Conservation (phyloP, 768 basidiomycete genomes). For the Galerina marginata region DNA sequence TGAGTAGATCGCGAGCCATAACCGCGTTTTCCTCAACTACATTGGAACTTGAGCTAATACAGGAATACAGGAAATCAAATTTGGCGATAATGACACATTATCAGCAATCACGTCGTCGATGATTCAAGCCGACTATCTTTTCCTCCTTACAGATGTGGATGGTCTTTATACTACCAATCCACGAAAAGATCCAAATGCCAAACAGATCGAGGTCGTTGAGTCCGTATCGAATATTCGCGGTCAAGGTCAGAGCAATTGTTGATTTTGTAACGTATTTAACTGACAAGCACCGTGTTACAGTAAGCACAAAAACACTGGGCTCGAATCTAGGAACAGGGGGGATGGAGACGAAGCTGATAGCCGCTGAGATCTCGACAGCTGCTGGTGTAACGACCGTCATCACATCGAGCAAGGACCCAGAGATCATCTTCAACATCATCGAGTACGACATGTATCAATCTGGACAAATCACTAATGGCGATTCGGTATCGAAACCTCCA, state of each 20-base stretch:
- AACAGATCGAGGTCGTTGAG: slow-evolving; percentile 79
- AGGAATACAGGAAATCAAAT: slow-evolving; percentile 92
- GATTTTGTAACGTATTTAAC: neutral
- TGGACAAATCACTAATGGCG: slow-evolving; percentile 32
- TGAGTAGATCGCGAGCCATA: slow-evolving; percentile 44
- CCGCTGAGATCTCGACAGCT: slow-evolving; percentile 95
- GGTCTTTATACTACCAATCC: slow-evolving; percentile 96
- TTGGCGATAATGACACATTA: slow-evolving; percentile 98
- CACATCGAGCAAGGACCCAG: slow-evolving; percentile 80
- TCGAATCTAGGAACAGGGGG: slow-evolving; percentile 96
- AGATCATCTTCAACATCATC: slow-evolving; percentile 80
- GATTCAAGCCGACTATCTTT: slow-evolving; percentile 97
- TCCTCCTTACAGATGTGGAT: slow-evolving; percentile 95
- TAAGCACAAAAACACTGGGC: slow-evolving; percentile 91
- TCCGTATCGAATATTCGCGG: slow-evolving; percentile 83
- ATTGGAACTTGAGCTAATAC: neutral
- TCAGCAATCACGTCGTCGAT: slow-evolving; percentile 97
- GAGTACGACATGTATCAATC: slow-evolving; percentile 63
- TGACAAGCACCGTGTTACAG: slow-evolving; percentile 43
- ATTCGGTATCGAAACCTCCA: slow-evolving; percentile 1
- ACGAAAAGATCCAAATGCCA: slow-evolving; percentile 83
- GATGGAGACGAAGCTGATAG: slow-evolving; percentile 99
- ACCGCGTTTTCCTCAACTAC: neutral
- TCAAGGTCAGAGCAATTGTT: slow-evolving; percentile 59
- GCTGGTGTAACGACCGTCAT: slow-evolving; percentile 95